phyloP scores from a whole-genome alignment of 331 rosid species.

The Dryas integrifolia region DNA sequence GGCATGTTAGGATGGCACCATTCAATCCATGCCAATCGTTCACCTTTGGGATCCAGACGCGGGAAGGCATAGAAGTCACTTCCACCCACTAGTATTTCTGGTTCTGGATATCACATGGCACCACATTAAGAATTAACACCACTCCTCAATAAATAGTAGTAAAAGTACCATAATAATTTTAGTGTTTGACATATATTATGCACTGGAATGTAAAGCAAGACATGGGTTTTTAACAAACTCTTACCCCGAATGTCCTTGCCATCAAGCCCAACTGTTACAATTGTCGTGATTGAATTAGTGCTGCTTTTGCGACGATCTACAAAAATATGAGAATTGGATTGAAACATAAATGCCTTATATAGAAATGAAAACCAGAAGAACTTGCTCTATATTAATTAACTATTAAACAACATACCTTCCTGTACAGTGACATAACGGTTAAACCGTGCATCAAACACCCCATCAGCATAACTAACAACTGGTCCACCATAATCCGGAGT shows the following conservation, averaged over 20 bases:
- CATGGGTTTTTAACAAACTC: background rate
- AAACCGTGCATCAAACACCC: constrained; percentile 69
- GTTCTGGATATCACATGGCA: constrained; percentile 48
- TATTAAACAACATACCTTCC: constrained; percentile 58
- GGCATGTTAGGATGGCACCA: constrained; percentile 97
- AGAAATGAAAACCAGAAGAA: constrained; percentile 3
- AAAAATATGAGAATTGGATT: constrained; percentile 14
- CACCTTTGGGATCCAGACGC: constrained; percentile 65
- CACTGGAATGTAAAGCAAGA: constrained; percentile 1
- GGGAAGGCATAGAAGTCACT: constrained; percentile 94
- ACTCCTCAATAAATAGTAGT: background rate
- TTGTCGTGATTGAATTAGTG: constrained; percentile 57
- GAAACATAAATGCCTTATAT: background rate
- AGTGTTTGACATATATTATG: background rate
- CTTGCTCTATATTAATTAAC: background rate
- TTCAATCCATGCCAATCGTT: constrained; percentile 88
- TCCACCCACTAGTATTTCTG: constrained; percentile 66
- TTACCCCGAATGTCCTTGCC: constrained; percentile 60
- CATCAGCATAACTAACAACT: constrained; percentile 76
- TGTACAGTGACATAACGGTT: constrained; percentile 65
- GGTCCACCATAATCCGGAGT: constrained; percentile 80
- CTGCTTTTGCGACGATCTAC: constrained; percentile 71
- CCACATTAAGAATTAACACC: constrained; percentile 17
- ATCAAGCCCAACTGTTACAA: constrained; percentile 62
- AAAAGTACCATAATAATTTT: background rate